These are phyloP conservation scores for Chytriomyces sp. DNA, from an alignment of 192 early-diverging fungal genomes.

Conservation along the genomic window DNA sequence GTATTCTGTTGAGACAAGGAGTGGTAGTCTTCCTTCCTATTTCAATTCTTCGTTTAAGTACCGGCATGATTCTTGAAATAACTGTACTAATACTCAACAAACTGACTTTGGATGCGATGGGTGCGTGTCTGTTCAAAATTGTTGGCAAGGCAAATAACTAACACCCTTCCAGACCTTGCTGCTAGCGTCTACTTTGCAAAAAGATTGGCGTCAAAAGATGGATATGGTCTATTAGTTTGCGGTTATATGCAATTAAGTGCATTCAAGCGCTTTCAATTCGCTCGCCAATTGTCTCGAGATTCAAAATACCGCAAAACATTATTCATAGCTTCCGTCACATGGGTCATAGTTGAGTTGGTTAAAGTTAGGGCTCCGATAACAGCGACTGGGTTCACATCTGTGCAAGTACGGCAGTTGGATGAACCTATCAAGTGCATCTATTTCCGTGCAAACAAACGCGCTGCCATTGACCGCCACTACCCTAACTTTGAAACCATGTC, in stretches of 20 bases:
- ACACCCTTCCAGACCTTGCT: no score
- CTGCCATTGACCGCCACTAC: not conserved
- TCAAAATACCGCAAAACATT: slow-evolving; percentile 3
- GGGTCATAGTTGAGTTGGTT: slow-evolving; percentile 10
- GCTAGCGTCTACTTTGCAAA: not conserved
- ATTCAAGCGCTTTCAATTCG: not conserved
- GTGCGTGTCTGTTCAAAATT: no score
- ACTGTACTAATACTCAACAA: not conserved
- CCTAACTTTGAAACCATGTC: slow-evolving; percentile 8
- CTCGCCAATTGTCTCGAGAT: not conserved
- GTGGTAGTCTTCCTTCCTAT: not conserved
- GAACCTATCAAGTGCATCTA: not conserved
- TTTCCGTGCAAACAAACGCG: not conserved
- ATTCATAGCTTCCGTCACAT: not conserved
- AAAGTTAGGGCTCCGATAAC: slow-evolving; percentile 12
- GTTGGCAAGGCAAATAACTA: no score
- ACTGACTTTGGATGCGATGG: not conserved
- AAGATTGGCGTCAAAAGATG: not conserved
- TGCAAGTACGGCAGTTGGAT: not conserved
- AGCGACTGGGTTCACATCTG: slow-evolving; percentile 11
- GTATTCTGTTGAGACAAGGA: not conserved
- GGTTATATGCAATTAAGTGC: slow-evolving; percentile 13
- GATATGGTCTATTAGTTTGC: slow-evolving; percentile 2
- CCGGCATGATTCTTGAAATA: slow-evolving; percentile 6
- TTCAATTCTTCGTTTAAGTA: not conserved